Evolutionary conservation across 2,329 filamentous ascomycete species (phyloP).

Genomic region (Raffaelea albimanens): DNA sequence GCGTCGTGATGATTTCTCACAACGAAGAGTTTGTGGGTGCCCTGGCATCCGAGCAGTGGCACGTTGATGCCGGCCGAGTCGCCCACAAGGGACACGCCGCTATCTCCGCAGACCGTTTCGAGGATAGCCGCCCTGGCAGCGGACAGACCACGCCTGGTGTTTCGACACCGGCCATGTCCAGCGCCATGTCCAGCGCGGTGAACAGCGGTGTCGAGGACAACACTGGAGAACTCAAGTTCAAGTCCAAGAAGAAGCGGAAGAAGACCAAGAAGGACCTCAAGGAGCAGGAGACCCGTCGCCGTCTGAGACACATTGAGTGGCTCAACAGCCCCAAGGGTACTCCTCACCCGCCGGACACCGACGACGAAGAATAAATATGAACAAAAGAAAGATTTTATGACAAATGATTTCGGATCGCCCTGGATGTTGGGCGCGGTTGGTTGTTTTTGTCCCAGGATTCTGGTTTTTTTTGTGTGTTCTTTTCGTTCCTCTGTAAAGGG

Average conservation of each 20-base stretch:
- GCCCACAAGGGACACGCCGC: constrained; percentile 72
- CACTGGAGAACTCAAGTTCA: constrained; percentile 66
- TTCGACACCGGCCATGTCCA: constrained; percentile 33
- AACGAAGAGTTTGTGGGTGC: constrained; percentile 98
- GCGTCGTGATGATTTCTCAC: constrained; percentile 98
- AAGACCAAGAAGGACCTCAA: constrained; percentile 94
- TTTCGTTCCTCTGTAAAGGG: neutral
- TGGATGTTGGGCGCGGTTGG: neutral
- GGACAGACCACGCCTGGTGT: constrained; percentile 22
- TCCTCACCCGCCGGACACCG: constrained; percentile 65
- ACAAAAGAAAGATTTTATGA: too few relatives aligned
- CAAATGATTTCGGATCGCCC: too few relatives aligned
- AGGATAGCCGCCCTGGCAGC: constrained; percentile 61
- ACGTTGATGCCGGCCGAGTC: constrained; percentile 80
- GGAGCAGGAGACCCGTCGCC: constrained; percentile 78
- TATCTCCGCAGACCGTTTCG: constrained; percentile 72
- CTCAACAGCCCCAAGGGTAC: constrained; percentile 80
- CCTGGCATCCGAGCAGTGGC: constrained; percentile 92
- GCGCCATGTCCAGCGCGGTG: constrained; percentile 52
- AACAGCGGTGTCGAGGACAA: constrained; percentile 81
- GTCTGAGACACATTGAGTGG: constrained; percentile 79
- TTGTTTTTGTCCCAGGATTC: constrained; percentile 2
- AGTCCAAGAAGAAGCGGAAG: constrained; percentile 93
- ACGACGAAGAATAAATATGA: constrained; percentile 49
- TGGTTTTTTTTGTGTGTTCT: neutral